These are phyloP conservation scores for Aureobasidium pullulans DNA, from an alignment of 2,329 filamentous ascomycete genomes.

Conservation along the genomic window DNA sequence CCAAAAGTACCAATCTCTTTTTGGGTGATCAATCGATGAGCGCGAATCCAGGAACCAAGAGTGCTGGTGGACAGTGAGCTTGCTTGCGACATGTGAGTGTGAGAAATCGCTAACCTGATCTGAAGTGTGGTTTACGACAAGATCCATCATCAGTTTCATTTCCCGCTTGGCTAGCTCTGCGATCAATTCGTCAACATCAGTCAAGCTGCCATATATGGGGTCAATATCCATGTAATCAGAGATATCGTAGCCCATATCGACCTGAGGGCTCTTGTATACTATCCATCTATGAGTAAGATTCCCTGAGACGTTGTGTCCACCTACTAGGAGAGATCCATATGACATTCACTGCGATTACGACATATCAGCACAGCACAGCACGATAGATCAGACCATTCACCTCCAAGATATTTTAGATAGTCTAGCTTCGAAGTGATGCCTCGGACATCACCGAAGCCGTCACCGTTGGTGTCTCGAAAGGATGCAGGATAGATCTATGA, in stretches of 20 bases:
- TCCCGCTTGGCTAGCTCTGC: no score
- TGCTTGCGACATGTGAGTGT: constrained; percentile 59
- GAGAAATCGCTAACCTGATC: no score
- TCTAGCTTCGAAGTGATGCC: constrained; percentile 56
- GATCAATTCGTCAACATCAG: no score
- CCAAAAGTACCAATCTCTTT: constrained; percentile 53
- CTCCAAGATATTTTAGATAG: constrained; percentile 44
- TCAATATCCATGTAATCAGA: no score
- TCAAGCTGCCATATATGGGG: no score
- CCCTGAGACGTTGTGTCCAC: constrained; percentile 55
- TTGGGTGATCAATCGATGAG: constrained; percentile 39
- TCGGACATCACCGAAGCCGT: constrained; percentile 54
- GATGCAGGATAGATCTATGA: constrained; percentile 37
- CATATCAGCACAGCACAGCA: background rate
- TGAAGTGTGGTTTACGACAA: no score
- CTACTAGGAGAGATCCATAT: constrained; percentile 60
- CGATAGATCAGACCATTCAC: background rate
- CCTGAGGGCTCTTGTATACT: no score
- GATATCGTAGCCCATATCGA: no score
- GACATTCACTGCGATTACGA: constrained; percentile 50
- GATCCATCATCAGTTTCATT: no score
- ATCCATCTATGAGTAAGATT: constrained; percentile 46
- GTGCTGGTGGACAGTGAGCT: constrained; percentile 63
- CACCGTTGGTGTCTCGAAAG: constrained; percentile 47
- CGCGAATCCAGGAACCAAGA: constrained; percentile 52